Evolutionary conservation across 2,329 filamentous ascomycete genomes (phyloP), one percentile per base, ranked within the genome.

Genomic region (Nigrospora oryzae): DNA sequence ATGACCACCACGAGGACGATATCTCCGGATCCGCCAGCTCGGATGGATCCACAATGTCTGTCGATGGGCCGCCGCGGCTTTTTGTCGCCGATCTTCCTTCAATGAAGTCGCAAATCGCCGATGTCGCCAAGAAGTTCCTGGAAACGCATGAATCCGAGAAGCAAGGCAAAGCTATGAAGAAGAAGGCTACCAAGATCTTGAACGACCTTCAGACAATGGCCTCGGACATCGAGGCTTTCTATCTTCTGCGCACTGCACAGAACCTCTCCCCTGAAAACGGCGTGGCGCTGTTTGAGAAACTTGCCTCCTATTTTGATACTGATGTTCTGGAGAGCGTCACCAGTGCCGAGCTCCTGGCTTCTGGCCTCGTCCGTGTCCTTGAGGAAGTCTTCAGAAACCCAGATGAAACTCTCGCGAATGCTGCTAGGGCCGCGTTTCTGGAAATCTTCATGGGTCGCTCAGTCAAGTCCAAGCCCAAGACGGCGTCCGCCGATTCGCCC

Each of bases 261-360:
- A 71, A 67, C 37, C 55, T 71, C 11, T 61, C 66, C 5, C 59
- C 67, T 2, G 64, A 70, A 16, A 66, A 77, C 36, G 88, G 86
- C 11, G 69, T 74, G 31, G 68, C 74, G 3, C 70, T 95, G 1
- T 97, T 97, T 64, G 70, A 74, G 31, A 79, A 76, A 42, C 69
- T 98, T 46, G 88, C 89, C 1, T 76, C 78, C 3, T 90, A 93
- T 58, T 98, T 98, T 55, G 85, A 94, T 56, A 83, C 84, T 0
- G 87, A 96, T 64, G 84, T 93, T 1, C 66, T 95, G 44, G 86
- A 95, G 58, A 95, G 89, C 60, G 90, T 96, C 43, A 98, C 93
- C 1, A 98, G 93, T 64, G 90, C 91, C 40, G 93, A 98, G 61
- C 71, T 98, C 31, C 78, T 97, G 43, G 89, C 87, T 30, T 97